These are phyloP conservation scores for Botryosphaeria agaves DNA, from an alignment of 2,329 filamentous ascomycete genomes.

Conservation along the genomic window DNA sequence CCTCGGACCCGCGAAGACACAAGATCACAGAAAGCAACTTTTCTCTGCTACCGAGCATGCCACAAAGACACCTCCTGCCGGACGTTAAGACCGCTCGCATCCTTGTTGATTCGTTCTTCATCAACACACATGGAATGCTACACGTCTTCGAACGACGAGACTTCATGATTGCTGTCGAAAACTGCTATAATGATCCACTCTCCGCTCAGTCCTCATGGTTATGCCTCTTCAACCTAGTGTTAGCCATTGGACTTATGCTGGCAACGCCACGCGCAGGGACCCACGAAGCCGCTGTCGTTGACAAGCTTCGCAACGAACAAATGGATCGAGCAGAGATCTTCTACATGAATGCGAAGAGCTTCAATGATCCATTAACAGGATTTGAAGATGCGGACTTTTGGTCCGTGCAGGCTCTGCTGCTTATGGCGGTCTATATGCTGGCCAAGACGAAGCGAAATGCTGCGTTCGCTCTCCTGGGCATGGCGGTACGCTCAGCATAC, in stretches of 20 bases:
- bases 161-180: constrained; percentile 33
- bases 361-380: constrained; percentile 29
- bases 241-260: constrained; percentile 45
- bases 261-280: constrained; percentile 34
- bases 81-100: constrained; percentile 36
- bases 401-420: constrained; percentile 43
- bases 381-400: constrained; percentile 48
- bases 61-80: constrained; percentile 36
- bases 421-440: constrained; percentile 49
- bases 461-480: constrained; percentile 43
- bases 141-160: constrained; percentile 38
- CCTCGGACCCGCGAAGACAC: constrained; percentile 37
- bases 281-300: constrained; percentile 32
- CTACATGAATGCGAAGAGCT: constrained; percentile 39
- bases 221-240: constrained; percentile 43
- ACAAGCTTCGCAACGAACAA: constrained; percentile 30
- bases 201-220: constrained; percentile 32
- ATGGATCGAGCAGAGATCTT: constrained; percentile 43
- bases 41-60: constrained; percentile 26
- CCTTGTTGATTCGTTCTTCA: constrained; percentile 42
- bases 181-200: constrained; percentile 37
- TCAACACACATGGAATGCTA: constrained; percentile 43
- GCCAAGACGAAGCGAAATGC: constrained; percentile 43
- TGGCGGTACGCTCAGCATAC: constrained; percentile 46
- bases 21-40: constrained; percentile 39